Base-by-base conservation (phyloP, 2,329 filamentous ascomycete genomes). In the Camillea tinctor region DNA sequence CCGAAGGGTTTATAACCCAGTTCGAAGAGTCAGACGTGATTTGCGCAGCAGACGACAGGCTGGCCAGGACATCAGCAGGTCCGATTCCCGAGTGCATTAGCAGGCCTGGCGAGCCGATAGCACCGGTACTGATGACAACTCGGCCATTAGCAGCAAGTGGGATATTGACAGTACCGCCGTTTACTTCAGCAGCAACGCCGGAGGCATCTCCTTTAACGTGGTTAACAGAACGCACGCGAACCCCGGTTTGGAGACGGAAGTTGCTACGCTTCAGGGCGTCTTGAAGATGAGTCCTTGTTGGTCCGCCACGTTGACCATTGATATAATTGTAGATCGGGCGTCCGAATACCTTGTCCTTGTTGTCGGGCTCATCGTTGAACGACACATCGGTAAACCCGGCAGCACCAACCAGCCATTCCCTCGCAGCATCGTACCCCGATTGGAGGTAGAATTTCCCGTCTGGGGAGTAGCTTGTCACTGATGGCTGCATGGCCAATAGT, bases 1-100 rank as follows among this genome's bases (percentile, higher is more conserved):
- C 77, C 4, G 76, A 73, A 0, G 75, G 75, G 66, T 81, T 81
- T 67, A 80, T 77, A 60, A 85, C 76, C 81, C 81, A 84, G 21
- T 65, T 67, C 0, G 76, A 71, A 7, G 72, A 70, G 2, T 66
- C 66, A 53, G 68, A 67, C 1, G 70, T 60, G 0, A 69, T 63
- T 8, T 68, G 44, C 11, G 61, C 64, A 20, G 62, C 58, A 3
- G 58, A 9, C 1, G 66, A 55, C 49, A 72, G 23, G 22, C 53
- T 66, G 1, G 49, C 22, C 2, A 74, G 62, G 2, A 66, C 58
- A 2, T 70, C 69, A 7, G 36, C 50, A 0, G 71, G 69, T 15
- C 72, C 76, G 54, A 78, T 77, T 9, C 74, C 75, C n/a, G 74
- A 76, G 57, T 73, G 70, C 73, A 77, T 76, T 3, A 78, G 68